These are phyloP conservation scores for Phytophthora aleatoria DNA, from an alignment of 352 stramenopile genomes.

Conservation along the genomic window DNA sequence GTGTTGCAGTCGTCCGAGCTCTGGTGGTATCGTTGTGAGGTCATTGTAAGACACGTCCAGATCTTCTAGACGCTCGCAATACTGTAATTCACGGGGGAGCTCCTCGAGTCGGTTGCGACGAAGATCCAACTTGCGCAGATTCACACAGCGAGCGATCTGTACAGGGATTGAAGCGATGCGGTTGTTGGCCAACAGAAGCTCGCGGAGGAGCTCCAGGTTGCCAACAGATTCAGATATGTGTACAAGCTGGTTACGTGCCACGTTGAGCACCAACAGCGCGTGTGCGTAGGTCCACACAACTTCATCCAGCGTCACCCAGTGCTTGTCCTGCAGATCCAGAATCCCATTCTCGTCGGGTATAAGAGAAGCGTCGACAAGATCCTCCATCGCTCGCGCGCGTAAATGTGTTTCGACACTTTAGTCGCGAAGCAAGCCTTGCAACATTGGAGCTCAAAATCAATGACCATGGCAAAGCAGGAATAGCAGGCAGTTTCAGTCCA, in stretches of 20 bases:
- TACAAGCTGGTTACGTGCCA: slow-evolving; percentile 75
- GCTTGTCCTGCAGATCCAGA: slow-evolving; percentile 75
- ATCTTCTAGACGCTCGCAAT: slow-evolving; percentile 74
- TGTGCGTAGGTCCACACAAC: slow-evolving; percentile 74
- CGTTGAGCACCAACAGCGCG: slow-evolving; percentile 73
- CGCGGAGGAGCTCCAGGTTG: slow-evolving; percentile 67
- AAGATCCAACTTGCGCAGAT: slow-evolving; percentile 70
- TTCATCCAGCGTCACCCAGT: slow-evolving; percentile 82
- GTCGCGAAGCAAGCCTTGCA: neutral
- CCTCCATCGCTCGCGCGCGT: slow-evolving; percentile 51
- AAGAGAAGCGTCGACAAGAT: slow-evolving; percentile 70
- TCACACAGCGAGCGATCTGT: slow-evolving; percentile 61
- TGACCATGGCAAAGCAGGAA: slow-evolving; percentile 2
- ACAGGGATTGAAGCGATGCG: slow-evolving; percentile 55
- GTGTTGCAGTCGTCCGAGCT: slow-evolving; percentile 60
- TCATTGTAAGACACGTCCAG: slow-evolving; percentile 74
- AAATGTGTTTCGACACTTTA: neutral
- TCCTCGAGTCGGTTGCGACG: slow-evolving; percentile 73
- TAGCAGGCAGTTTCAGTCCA: slow-evolving; percentile 14
- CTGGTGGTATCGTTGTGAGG: slow-evolving; percentile 48
- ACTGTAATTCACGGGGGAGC: slow-evolving; percentile 63
- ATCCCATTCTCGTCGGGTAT: slow-evolving; percentile 70
- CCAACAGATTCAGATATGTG: slow-evolving; percentile 58
- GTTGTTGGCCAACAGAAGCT: slow-evolving; percentile 69
- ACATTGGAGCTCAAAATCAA: neutral